Percentiles rank a stretch among this genome's conserved stretches.
Conservation (phyloP, 192 early-diverging fungal genomes). For the Spizellomyces punctatus region DNA sequence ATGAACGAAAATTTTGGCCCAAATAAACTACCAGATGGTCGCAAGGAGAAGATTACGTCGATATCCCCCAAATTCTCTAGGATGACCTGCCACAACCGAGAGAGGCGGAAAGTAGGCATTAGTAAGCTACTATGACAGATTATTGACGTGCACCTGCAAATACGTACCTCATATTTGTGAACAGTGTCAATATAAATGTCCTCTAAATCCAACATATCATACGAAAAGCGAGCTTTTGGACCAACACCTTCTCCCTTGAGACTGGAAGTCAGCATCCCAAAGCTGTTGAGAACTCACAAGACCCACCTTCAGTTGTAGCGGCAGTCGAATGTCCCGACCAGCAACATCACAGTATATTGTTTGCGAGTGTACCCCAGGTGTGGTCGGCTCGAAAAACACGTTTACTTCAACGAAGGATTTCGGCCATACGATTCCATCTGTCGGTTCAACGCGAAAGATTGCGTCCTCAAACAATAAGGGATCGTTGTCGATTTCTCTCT, state of each 20-base stretch:
- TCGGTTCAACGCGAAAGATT: slow-evolving; percentile 49
- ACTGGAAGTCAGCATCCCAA: slow-evolving; percentile 1
- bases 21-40: slow-evolving; percentile 34
- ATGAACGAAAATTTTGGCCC: slow-evolving; percentile 53
- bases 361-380: slow-evolving; percentile 37
- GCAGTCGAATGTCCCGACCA: slow-evolving; percentile 57
- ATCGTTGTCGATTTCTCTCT: slow-evolving; percentile 41
- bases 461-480: slow-evolving; percentile 41
- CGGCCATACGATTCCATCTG: slow-evolving; percentile 57
- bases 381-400: slow-evolving; percentile 48
- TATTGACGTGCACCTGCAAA: background rate
- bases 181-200: slow-evolving; percentile 57
- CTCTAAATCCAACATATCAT: slow-evolving; percentile 53
- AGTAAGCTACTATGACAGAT: background rate
- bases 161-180: slow-evolving; percentile 54
- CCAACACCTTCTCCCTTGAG: slow-evolving; percentile 57
- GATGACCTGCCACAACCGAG: slow-evolving; percentile 35
- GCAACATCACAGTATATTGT: slow-evolving; percentile 55
- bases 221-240: slow-evolving; percentile 58
- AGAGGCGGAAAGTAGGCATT: background rate
- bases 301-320: slow-evolving; percentile 49
- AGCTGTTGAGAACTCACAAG: slow-evolving; percentile 6
- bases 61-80: slow-evolving; percentile 63
- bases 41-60: slow-evolving; percentile 34
- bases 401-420: slow-evolving; percentile 49